phyloP scores from a whole-genome alignment of 768 basidiomycete species.

The Pulveroboletus ravenelii region DNA sequence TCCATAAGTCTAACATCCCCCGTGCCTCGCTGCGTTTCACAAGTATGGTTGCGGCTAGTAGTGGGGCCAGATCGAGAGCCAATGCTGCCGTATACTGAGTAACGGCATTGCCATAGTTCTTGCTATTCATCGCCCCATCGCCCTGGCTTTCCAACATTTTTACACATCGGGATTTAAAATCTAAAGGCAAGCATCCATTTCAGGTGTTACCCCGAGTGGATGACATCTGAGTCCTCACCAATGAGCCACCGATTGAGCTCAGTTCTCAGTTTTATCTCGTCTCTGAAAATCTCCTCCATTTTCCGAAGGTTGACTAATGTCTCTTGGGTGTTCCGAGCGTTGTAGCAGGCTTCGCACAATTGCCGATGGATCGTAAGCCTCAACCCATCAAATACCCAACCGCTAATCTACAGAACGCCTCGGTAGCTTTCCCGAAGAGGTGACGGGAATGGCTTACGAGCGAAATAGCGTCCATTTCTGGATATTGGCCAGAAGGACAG shows the following conservation, averaged over 20 bases:
- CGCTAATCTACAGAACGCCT: constrained; percentile 3
- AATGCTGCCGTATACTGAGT: constrained; percentile 11
- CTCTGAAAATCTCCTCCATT: constrained; percentile 3
- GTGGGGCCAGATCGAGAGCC: not conserved
- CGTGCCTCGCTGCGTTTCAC: constrained; percentile 15
- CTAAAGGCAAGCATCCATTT: not conserved
- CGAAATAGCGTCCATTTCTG: constrained; percentile 11
- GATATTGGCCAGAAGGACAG: constrained; percentile 3
- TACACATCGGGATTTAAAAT: constrained; percentile 6
- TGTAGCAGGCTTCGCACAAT: constrained; percentile 9
- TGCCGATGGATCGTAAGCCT: constrained; percentile 4
- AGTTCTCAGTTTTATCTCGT: constrained; percentile 6
- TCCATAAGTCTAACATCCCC: constrained; percentile 1
- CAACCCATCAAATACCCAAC: constrained; percentile 16
- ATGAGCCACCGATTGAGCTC: constrained; percentile 6
- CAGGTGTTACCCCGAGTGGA: too few relatives aligned
- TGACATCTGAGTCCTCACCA: constrained; percentile 1
- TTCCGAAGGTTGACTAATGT: not conserved
- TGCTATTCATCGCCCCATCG: constrained; percentile 3
- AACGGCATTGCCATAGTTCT: constrained; percentile 5
- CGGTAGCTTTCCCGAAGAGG: not conserved
- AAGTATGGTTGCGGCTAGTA: not conserved
- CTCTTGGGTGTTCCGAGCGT: not conserved
- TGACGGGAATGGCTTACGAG: constrained; percentile 5
- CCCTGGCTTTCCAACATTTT: constrained; percentile 4